Base-by-base conservation (phyloP, 2,329 filamentous ascomycete species). In the Beauveria bassiana region DNA sequence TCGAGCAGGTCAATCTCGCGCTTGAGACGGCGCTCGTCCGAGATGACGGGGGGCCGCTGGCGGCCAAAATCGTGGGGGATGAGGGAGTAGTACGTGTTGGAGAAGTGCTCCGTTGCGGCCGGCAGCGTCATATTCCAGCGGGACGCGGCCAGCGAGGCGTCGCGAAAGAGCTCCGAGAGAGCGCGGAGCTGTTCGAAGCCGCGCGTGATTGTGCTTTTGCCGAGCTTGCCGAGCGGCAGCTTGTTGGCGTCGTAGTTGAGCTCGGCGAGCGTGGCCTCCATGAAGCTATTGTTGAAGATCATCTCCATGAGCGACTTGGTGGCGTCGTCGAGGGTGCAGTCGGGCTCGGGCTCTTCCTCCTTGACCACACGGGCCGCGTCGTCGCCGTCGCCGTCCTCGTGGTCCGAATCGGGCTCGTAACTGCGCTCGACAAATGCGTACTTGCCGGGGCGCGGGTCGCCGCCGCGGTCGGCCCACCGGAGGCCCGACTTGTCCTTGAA, bases 21-120 rank as follows among this genome's bases (percentile, higher is more conserved):
- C 75, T 93, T 91, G 67, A 96, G 81, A 65, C 81, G 73, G 1
- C 66, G 66, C 22, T 82, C 70, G 45, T 75, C 76, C 40, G 72
- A 71, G 67, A 96, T 89, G 66, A 93, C 69, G 0, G 89, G 89
- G 0, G 91, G 90, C 0, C 86, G 80, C 50, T 84, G 83, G 38
- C 90, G 86, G 9, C 91, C 90, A 72, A 95, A 93, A 38, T 78
- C 83, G 69, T 96, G 91, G 0, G 92, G 92, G 64, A 96, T 96
- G 46, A 89, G 77, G 0, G 88, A 89, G 72, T 93, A 95, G 74
- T 90, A 96, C 12, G 80, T 76, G 68, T 96, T 93, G 38, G 90
- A 93, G 2, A 93, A 76, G 0, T 82, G 70, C 66, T 89, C 85
- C 1, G 81, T 79, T 0, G 84, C 83, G 1, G 65, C 49, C 6